phyloP scores from a whole-genome alignment of 306 rosid genomes.

The Cajanus cajan region DNA sequence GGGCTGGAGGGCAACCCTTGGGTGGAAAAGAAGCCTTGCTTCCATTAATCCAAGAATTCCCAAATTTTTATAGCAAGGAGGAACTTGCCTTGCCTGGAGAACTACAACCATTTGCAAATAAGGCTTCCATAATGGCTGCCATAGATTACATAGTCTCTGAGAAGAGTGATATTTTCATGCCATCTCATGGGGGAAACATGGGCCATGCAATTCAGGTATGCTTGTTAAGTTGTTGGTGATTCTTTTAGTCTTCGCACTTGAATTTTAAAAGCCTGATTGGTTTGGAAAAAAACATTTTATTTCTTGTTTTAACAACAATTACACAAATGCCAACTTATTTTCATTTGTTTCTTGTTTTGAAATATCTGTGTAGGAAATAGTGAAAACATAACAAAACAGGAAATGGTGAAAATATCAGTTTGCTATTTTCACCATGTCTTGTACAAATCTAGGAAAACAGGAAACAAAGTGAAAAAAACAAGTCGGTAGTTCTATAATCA shows the following conservation, averaged over 20 bases:
- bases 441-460: neutral
- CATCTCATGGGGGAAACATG: constrained; percentile 99
- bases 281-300: too few relatives aligned
- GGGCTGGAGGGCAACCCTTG: constrained; percentile 97
- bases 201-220: constrained; percentile 93
- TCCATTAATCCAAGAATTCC: constrained; percentile 63
- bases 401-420: neutral
- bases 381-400: neutral
- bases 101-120: constrained; percentile 62
- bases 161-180: constrained; percentile 95
- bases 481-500: neutral
- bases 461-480: neutral
- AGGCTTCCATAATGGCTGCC: constrained; percentile 95
- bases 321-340: neutral
- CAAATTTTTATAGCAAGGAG: constrained; percentile 74
- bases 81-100: constrained; percentile 80
- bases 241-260: neutral
- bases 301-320: neutral
- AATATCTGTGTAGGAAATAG: neutral
- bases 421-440: neutral
- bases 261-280: neutral
- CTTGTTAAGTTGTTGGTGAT: neutral
- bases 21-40: constrained; percentile 89
- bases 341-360: neutral
- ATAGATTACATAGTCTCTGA: constrained; percentile 85